Base-by-base conservation (phyloP, 2,329 filamentous ascomycete genomes). In the Pseudogymnoascus sp. region DNA sequence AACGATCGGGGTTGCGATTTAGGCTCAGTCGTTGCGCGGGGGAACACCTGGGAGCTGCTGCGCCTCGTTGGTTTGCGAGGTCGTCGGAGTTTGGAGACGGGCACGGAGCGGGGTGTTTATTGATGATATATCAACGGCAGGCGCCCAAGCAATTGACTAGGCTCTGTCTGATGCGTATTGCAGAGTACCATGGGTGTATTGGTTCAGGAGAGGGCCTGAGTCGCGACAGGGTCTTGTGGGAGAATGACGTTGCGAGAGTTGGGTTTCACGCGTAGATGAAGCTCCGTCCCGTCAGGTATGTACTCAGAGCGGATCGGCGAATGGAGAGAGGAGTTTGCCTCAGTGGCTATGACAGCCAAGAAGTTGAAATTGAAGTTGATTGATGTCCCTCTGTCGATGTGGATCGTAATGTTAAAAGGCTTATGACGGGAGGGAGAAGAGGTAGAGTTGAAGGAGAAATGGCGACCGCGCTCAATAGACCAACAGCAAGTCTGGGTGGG, bases 1-100 rank as follows among this genome's bases (percentile, higher is more conserved):
- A 56, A 12, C 49, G 49, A 56, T 56, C 25, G 49, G 49, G 16
- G 49, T 56, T 56, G 43, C 49, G n/a, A 21, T 34, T 56, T 56
- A 56, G 49, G 49, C 49, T 56, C 49, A 7, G 49, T 34, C n/a
- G 49, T 34, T 56, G 25, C 18, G 49, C 18, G 49, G 49, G 49
- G 49, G 49, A 56, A 34, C 49, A 56, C n/a, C 25, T 34, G 9
- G 28, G 28, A 56, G 49, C 28, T 56, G 49, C 28, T 56, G 49
- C 49, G 49, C 49, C 49, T 56, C 49, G n/a, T 56, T 56, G 46
- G 16, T 34, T 56, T 34, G 28, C 49, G 16, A 34, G 16, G 49
- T 34, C 8, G 49, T 7, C 9, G 49, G 28, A 7, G 8, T 28
- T 53, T 56, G 49, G 46, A 56, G 46, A 18, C 25, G 14, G 46